These are phyloP conservation scores for Tylopilus sp. DNA, from an alignment of 1,284 basidiomycete species.

Conservation along the genomic window DNA sequence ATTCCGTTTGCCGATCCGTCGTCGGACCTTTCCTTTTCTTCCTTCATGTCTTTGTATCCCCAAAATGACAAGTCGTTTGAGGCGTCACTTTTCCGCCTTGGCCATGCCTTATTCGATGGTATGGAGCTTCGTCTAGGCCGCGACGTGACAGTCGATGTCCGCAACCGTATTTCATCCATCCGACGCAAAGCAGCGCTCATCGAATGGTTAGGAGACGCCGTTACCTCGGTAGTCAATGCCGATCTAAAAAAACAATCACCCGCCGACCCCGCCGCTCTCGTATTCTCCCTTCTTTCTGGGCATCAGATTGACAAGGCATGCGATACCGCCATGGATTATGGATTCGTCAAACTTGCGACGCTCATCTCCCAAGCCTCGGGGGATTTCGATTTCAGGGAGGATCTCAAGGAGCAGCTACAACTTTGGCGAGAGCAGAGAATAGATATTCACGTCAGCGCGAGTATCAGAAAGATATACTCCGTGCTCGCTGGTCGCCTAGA, in stretches of 20 bases:
- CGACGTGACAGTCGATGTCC: slow-evolving; percentile 55
- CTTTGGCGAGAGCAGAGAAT: slow-evolving; percentile 82
- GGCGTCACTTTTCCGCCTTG: slow-evolving; percentile 82
- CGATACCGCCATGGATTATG: slow-evolving; percentile 69
- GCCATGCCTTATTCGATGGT: slow-evolving; percentile 88
- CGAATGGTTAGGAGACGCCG: slow-evolving; percentile 79
- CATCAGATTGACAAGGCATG: slow-evolving; percentile 86
- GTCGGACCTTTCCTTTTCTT: slow-evolving; percentile 67
- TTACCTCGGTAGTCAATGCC: slow-evolving; percentile 70
- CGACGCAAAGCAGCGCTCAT: slow-evolving; percentile 83
- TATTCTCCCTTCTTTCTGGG: slow-evolving; percentile 83
- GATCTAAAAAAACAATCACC: slow-evolving; percentile 58
- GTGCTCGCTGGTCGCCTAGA: slow-evolving; percentile 80
- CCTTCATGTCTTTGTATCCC: slow-evolving; percentile 75
- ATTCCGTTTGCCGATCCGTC: slow-evolving; percentile 58
- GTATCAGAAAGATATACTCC: slow-evolving; percentile 80
- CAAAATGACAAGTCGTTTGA: slow-evolving; percentile 72
- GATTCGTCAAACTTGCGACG: slow-evolving; percentile 85
- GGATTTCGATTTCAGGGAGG: slow-evolving; percentile 71
- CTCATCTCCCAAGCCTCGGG: slow-evolving; percentile 89
- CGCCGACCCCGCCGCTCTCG: slow-evolving; percentile 45
- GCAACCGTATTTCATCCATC: slow-evolving; percentile 57
- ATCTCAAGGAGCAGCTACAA: slow-evolving; percentile 75
- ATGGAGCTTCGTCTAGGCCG: slow-evolving; percentile 61
- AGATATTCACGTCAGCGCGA: slow-evolving; percentile 67